Base-by-base conservation (phyloP, 1,284 basidiomycete species). In the Xanthoconium separans region DNA sequence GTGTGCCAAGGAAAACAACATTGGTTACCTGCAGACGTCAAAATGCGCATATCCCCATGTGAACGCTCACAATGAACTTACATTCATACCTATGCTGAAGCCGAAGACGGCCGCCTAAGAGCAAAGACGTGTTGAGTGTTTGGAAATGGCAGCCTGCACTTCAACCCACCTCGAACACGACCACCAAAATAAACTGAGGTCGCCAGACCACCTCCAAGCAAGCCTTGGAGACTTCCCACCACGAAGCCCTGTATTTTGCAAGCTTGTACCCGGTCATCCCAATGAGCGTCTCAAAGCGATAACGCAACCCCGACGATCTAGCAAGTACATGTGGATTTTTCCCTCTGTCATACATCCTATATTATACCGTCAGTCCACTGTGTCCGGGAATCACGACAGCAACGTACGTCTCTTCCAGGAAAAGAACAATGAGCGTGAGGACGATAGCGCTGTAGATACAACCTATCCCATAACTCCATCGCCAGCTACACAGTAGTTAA, bases 381-480 rank as follows among this genome's bases (percentile, higher is more conserved):
- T 18, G 9, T 5, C 13, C 22, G 12, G 6, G 13, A 18, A 50
- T 33, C 11, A 29, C 33, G 15, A 9, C 24, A 13, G 20, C 13
- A 67, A 76, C 51, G 61, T 63, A 85, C 84, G 86, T 89, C 63
- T 89, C 87, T 56, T 87, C 80, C 62, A 77, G 71, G 59, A 85
- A 79, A 47, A 86, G 68, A 4, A 71, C 65, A 50, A 89, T 85
- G 22, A 87, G 61, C 3, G 75, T 41, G 9, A 89, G 74, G 8
- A 89, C 83, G 11, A 86, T 55, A 1, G 68, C 69, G 31, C 74
- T 73, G 61, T 87, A 89, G 6, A 88, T 78, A 37, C 77, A 80
- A 2, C 81, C 87, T 46, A 84, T 80, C 12, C 84, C 85, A 58
- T 89, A 90, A 5, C 85, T 77, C 87, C 87, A 91, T 41, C 85